phyloP scores from a whole-genome alignment of 495 filamentous ascomycete genomes.

The Tuber aestivum region DNA sequence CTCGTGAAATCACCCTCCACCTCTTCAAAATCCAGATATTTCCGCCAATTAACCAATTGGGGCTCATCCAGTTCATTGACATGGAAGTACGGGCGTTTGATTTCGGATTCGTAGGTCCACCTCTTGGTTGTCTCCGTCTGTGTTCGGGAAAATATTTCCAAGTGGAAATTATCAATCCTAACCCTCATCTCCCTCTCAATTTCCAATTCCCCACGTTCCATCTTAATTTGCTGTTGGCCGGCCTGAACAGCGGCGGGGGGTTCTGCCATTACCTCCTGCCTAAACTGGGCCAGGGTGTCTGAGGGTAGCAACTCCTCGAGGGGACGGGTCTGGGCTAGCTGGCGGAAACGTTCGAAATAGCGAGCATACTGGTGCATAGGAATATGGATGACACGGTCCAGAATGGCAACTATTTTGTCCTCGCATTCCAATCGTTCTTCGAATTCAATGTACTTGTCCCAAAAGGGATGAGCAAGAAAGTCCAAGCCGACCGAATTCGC shows the following conservation, averaged over 20 bases:
- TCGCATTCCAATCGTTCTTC: slow-evolving; percentile 83
- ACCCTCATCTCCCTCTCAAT: slow-evolving; percentile 75
- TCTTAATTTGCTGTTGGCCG: slow-evolving; percentile 50
- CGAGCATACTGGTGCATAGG: slow-evolving; percentile 96
- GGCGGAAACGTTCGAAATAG: slow-evolving; percentile 87
- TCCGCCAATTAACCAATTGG: slow-evolving; percentile 88
- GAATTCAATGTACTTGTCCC: slow-evolving; percentile 98
- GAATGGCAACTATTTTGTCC: slow-evolving; percentile 79
- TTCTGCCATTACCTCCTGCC: slow-evolving; percentile 62
- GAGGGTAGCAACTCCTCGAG: slow-evolving; percentile 64
- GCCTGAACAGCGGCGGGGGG: slow-evolving; percentile 48
- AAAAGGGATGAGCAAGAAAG: slow-evolving; percentile 91
- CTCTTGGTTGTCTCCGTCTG: slow-evolving; percentile 87
- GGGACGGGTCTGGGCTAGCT: slow-evolving; percentile 67
- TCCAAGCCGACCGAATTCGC: slow-evolving; percentile 81
- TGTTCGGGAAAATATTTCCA: slow-evolving; percentile 73
- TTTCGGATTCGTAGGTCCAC: slow-evolving; percentile 90
- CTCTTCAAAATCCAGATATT: slow-evolving; percentile 97
- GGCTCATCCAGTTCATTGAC: slow-evolving; percentile 83
- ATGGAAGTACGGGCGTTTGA: slow-evolving; percentile 96
- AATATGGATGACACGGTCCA: slow-evolving; percentile 80
- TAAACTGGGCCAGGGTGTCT: slow-evolving; percentile 63
- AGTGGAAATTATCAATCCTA: slow-evolving; percentile 71
- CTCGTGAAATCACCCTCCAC: slow-evolving; percentile 68
- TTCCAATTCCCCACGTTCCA: slow-evolving; percentile 59